Percentiles rank a stretch among this genome's conserved stretches.
These are phyloP conservation scores for Eremochloa ophiuroides DNA, from an alignment of 176 grass and related monocot genomes.

Conservation along the genomic window DNA sequence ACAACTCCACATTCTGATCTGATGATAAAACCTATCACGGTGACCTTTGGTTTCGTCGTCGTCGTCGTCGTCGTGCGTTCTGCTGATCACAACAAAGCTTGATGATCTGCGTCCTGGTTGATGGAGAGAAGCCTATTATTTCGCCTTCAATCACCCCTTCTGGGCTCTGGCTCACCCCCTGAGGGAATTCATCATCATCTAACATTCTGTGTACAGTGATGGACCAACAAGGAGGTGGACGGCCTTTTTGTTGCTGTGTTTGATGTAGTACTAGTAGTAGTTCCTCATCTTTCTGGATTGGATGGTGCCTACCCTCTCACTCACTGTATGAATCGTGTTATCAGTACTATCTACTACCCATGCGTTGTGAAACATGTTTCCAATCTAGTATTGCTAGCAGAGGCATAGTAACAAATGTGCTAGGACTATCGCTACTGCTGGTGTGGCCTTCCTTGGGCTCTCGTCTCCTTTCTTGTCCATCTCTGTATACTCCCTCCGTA, in stretches of 20 bases:
- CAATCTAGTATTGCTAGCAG: constrained; percentile 23
- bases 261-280: constrained; percentile 14
- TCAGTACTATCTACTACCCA: neutral
- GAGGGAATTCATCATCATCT: constrained; percentile 4
- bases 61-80: constrained; percentile 7
- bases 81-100: neutral
- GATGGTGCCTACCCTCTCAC: neutral
- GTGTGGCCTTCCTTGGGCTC: neutral
- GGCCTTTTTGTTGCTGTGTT: constrained; percentile 26
- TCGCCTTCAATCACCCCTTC: constrained; percentile 33
- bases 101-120: constrained; percentile 28
- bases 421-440: neutral
- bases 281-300: constrained; percentile 20
- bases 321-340: neutral
- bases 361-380: constrained; percentile 45
- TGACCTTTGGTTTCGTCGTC: constrained; percentile 16
- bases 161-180: too few relatives aligned
- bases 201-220: constrained; percentile 47
- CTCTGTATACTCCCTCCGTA: too few relatives aligned
- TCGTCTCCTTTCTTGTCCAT: neutral
- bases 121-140: constrained; percentile 37
- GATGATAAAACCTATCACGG: neutral
- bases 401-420: constrained; percentile 22
- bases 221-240: constrained; percentile 14
- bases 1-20: constrained; percentile 15